Conservation (phyloP, 768 basidiomycete species). For the Termitomyces sp. region DNA sequence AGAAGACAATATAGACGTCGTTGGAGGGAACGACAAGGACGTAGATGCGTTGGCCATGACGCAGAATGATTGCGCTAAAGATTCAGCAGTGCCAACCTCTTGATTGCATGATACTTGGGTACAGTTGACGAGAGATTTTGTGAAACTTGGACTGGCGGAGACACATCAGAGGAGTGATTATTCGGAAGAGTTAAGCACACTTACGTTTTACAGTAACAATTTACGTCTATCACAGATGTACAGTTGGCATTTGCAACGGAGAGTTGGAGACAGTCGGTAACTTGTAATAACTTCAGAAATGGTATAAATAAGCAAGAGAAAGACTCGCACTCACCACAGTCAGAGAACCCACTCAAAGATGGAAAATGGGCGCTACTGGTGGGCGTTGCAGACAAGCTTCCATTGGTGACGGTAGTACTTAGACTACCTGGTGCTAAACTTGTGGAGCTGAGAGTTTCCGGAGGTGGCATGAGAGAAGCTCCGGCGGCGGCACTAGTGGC, state of each 20-base stretch:
- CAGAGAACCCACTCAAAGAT: slow-evolving; percentile 28
- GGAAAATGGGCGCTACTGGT: slow-evolving; percentile 33
- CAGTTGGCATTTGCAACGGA: slow-evolving; percentile 33
- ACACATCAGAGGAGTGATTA: neutral
- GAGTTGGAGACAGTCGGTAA: slow-evolving; percentile 35
- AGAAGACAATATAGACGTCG: slow-evolving; percentile 7
- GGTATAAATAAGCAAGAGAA: neutral
- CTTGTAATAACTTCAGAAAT: slow-evolving; percentile 19
- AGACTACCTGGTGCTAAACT: slow-evolving; percentile 5
- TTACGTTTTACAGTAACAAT: slow-evolving; percentile 43
- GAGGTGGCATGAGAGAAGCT: slow-evolving; percentile 14
- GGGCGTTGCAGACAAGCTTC: slow-evolving; percentile 15
- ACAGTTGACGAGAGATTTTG: slow-evolving; percentile 30
- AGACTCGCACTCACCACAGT: slow-evolving; percentile 28
- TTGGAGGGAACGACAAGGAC: slow-evolving; percentile 18
- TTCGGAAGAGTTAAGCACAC: slow-evolving; percentile 4
- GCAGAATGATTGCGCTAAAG: slow-evolving; percentile 44
- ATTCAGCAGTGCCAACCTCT: slow-evolving; percentile 33
- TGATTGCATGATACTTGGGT: slow-evolving; percentile 28
- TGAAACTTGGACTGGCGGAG: slow-evolving; percentile 26
- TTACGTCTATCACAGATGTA: slow-evolving; percentile 37
- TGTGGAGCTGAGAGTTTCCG: slow-evolving; percentile 4
- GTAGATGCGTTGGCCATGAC: slow-evolving; percentile 17
- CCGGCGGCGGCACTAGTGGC: neutral
- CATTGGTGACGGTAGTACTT: slow-evolving; percentile 8